These are phyloP conservation scores for Heracleum sosnowskyi DNA, from an alignment of 129 eudicot species.

Conservation along the genomic window DNA sequence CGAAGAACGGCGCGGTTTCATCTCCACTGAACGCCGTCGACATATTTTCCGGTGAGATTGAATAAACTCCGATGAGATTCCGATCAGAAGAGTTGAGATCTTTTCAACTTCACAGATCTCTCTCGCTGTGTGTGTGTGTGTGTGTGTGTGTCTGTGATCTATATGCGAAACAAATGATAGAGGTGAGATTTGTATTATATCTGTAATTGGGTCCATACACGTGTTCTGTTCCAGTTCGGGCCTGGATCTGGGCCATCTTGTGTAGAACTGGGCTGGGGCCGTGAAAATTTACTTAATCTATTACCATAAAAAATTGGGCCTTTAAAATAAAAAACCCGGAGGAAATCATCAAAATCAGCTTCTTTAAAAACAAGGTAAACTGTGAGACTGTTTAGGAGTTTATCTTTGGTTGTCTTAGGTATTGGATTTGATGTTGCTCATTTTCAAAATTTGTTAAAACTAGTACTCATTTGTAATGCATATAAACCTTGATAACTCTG, in stretches of 20 bases:
- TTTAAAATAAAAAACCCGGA: no score
- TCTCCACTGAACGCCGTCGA: constrained; percentile 26
- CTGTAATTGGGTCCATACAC: background rate
- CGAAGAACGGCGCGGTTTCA: constrained; percentile 28
- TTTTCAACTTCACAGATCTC: background rate
- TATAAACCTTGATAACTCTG: no score
- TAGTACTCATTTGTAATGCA: no score
- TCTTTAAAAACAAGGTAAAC: no score
- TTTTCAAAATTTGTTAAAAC: no score
- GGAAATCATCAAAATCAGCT: no score
- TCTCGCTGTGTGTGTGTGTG: background rate
- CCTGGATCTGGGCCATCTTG: background rate
- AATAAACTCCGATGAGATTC: background rate
- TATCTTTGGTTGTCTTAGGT: no score
- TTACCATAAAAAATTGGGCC: no score
- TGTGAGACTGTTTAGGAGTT: no score
- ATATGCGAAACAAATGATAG: background rate
- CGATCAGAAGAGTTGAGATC: constrained; percentile 4
- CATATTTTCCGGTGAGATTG: constrained; percentile 5
- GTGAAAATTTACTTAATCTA: no score
- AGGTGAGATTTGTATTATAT: background rate
- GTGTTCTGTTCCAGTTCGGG: background rate
- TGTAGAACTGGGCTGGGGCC: background rate
- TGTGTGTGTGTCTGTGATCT: no score
- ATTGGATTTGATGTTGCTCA: no score